Evolutionary conservation across 176 grass and related monocot genomes (phyloP), one percentile per base, ranked within the genome.

Genomic region (Melocanna baccifera): DNA sequence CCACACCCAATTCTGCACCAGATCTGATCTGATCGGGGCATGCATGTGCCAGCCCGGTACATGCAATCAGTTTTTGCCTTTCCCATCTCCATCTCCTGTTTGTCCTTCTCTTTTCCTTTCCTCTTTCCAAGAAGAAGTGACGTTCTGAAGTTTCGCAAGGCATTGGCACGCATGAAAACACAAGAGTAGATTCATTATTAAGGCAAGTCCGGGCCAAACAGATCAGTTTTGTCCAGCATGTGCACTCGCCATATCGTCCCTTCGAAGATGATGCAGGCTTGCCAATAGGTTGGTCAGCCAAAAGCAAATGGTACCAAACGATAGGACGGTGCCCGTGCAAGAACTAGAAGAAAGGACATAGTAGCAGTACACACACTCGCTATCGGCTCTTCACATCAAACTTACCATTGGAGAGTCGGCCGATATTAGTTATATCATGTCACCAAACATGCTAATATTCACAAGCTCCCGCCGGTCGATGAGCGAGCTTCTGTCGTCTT

Each of bases 221-320:
- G 40, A 83, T 64, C 66, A 73, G 28, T 46, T 78, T 46, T 77
- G 53, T 5, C 57, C 13, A 81, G 81, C 88, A 75, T 51, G 45
- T 66, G 86, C 66, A 46, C 9, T 71, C 78, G 15, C 74, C 58
- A n/a, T 59, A 76, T 76, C 67, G 53, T 46, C 75, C 76, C 82
- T 20, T 61, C 57, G 9, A 63, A 64, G 65, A 78, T 83, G 59
- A 87, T 81, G 75, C 85, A 67, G 13, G 57, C 57, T 34, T 58
- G 72, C 78, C 56, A 77, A 73, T 73, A 90, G 73, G 72, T 90
- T 90, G 86, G 88, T 66, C 64, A 86, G 15, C 62, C 77, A 66
- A 83, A 78, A 36, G 67, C 78, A 77, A 78, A 71, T 32, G 13
- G 36, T 23, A 64, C 37, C 4, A 46, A 47, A 45, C 8, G 29